Conservation (phyloP, 108 stramenopile species). For the Hondaea fermentalgiana region DNA sequence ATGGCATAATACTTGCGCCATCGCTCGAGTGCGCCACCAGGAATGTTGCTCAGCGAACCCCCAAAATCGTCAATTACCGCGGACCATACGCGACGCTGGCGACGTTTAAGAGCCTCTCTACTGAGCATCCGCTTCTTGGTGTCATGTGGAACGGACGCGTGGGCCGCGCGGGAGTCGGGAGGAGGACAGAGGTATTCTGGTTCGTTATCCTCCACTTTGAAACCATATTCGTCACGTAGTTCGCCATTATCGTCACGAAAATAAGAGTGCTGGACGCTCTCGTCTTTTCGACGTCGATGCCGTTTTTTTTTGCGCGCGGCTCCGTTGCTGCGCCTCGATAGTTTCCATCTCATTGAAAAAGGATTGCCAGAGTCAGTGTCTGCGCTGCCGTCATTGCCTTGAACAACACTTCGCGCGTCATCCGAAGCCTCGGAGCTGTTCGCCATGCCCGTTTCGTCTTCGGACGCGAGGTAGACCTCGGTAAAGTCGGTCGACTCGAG, state of each 20-base stretch:
- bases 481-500: not conserved
- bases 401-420: not conserved
- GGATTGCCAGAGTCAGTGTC: not conserved
- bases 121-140: not conserved
- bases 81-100: not conserved
- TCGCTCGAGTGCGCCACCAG: not conserved
- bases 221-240: not conserved
- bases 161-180: not conserved
- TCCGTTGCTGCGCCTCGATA: not conserved
- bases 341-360: not conserved
- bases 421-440: not conserved
- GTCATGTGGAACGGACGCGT: not conserved
- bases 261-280: not conserved
- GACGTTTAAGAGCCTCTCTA: not conserved
- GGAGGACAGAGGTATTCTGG: not conserved
- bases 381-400: not conserved
- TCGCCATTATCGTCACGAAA: not conserved
- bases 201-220: not conserved
- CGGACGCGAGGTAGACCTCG: conserved; percentile 3
- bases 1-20: conserved; percentile 5
- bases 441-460: not conserved
- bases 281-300: not conserved
- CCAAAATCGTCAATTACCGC: not conserved
- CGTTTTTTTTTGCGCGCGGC: not conserved
- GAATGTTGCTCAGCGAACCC: not conserved